Base-by-base conservation (phyloP, 108 stramenopile genomes). In the Conticribra weissflogii region DNA sequence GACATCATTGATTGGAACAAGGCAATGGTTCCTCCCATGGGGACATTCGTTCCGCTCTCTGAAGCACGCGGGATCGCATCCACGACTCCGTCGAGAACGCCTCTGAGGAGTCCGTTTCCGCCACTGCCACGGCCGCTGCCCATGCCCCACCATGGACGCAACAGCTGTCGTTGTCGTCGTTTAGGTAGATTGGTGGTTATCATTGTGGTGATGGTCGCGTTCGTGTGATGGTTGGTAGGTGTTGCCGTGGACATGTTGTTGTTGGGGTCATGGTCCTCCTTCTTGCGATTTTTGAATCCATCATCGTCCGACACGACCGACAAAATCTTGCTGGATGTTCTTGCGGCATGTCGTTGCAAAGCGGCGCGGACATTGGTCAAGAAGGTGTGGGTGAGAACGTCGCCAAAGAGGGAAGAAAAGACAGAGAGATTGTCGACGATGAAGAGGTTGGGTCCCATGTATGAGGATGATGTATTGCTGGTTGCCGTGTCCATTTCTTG, bases 371-470 rank as follows among this genome's bases (percentile, higher is more conserved):
- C 65, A 53, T 55, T 62, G 18, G 64, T 72, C n/a, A 89, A 33
- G 49, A 91, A 86, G 29, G 64, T 54, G 41, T 81, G 86, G 18
- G 82, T 55, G 46, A 88, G 62, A 22, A 36, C 49, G 19, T 81
- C 78, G 15, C 87, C 83, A 29, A 88, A 23, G 3, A 89, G 52
- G 12, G 72, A 59, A 3, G 80, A 82, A 36, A 93, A 52, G 14
- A 83, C 63, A 17, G 88, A 82, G 19, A 74, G 71, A 59, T 88
- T 83, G 61, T 93, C 91, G 52, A 90, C 33, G 28, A 93, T 59
- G 36, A 93, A 75, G 17, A 79, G 72, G 36, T 49, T 60, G 34
- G 78, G 78, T 48, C 78, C 68, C 45, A 69, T 41, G 36, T 12
- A 9, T 5, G 36, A n/a, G n/a, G n/a, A n/a, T n/a, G n/a, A n/a